Percentiles rank a stretch among this genome's conserved stretches.
Conservation (phyloP, 2,329 filamentous ascomycete genomes). For the Chaetomium strumarium region DNA sequence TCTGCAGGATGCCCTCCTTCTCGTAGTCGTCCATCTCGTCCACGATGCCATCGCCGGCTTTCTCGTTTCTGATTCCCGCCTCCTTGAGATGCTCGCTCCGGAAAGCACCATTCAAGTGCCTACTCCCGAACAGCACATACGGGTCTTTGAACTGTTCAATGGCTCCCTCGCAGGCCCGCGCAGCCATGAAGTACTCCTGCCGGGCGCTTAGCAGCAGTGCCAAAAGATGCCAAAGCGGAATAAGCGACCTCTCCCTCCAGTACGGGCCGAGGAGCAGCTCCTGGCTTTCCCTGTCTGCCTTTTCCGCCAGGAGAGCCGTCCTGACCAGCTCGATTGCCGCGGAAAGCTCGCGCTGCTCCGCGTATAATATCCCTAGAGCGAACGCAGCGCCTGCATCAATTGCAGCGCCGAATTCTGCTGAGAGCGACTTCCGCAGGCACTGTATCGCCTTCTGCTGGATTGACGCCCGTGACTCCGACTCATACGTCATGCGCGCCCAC, state of each 20-base stretch:
- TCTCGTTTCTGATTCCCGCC: constrained; percentile 35
- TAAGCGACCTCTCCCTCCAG: constrained; percentile 58
- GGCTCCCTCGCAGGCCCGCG: constrained; percentile 79
- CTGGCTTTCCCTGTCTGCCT: constrained; percentile 40
- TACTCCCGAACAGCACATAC: constrained; percentile 60
- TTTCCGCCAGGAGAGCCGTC: constrained; percentile 60
- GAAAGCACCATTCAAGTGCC: constrained; percentile 42
- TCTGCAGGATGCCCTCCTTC: constrained; percentile 81
- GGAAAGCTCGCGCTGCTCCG: constrained; percentile 75
- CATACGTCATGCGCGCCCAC: constrained; percentile 77
- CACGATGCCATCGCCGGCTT: constrained; percentile 47
- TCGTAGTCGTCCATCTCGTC: constrained; percentile 79
- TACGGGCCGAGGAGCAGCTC: constrained; percentile 43
- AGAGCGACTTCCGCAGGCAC: constrained; percentile 67
- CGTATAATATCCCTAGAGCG: constrained; percentile 75
- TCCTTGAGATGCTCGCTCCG: constrained; percentile 64
- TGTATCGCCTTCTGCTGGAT: constrained; percentile 73
- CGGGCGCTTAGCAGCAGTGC: constrained; percentile 79
- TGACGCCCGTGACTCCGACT: constrained; percentile 63
- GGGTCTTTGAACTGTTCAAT: constrained; percentile 82
- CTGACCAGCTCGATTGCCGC: constrained; percentile 79
- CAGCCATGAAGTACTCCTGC: constrained; percentile 76
- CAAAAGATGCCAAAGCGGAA: constrained; percentile 88
- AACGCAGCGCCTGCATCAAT: constrained; percentile 73
- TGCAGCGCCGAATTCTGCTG: constrained; percentile 57